These are phyloP conservation scores for Cryptosporidium sp. DNA, from an alignment of 169 alveolate genomes.

Conservation along the genomic window DNA sequence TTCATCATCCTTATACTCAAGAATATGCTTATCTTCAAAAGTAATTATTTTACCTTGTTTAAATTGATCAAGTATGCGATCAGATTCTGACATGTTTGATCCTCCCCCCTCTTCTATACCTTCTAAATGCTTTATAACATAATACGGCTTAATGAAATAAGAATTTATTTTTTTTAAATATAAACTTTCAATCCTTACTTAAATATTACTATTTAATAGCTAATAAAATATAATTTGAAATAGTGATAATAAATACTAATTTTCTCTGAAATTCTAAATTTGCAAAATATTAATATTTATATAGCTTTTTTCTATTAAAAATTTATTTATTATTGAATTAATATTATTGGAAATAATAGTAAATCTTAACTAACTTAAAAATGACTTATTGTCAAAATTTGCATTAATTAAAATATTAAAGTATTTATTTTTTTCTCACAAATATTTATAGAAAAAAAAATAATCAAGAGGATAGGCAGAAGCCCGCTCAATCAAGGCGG, in stretches of 20 bases:
- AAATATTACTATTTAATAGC: background rate
- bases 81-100: background rate
- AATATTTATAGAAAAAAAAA: background rate
- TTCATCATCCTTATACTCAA: conserved; percentile 27
- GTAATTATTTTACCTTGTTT: conserved; percentile 10
- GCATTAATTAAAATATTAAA: background rate
- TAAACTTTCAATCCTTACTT: too few species aligned
- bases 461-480: background rate
- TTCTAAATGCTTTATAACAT: background rate
- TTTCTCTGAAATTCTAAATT: background rate
- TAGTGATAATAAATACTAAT: too few species aligned
- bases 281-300: too few species aligned
- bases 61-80: background rate
- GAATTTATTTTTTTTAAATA: too few species aligned
- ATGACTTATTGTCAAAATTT: background rate
- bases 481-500: conserved; percentile 67
- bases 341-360: background rate
- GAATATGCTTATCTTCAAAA: conserved; percentile 37
- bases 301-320: too few species aligned
- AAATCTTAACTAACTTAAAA: too few species aligned
- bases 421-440: background rate
- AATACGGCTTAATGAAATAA: background rate
- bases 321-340: too few species aligned
- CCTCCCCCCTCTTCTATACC: background rate
- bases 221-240: background rate